Base-by-base conservation (phyloP, 495 filamentous ascomycete species). In the Xylaria sp. region DNA sequence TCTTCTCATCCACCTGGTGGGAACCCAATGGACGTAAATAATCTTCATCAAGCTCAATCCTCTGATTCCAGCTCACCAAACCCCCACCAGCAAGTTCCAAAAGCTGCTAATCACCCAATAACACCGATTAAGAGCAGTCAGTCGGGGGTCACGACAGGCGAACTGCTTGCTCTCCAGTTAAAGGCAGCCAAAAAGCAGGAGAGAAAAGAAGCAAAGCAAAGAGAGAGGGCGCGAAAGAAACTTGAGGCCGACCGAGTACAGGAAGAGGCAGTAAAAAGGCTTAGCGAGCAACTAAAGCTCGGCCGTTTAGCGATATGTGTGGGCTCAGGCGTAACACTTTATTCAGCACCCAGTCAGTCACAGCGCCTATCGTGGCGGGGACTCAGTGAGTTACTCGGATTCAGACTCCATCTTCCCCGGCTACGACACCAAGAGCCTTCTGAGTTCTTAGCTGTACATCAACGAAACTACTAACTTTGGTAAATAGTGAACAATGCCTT, bases 281-380 rank as follows among this genome's bases (percentile, higher is more conserved):
- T 64, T 2, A 2, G 41, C 19, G 26, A 64, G 26, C 43, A 64
- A 15, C 41, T 64, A 21, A 50, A 64, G 24, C 26, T 31, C 2
- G 43, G 43, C 24, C 61, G 43, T 15, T 11, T 64, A 9, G 61
- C 61, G 14, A 64, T 64, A 46, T 64, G 61, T 19, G 61, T 64
- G n/a, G 61, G 61, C 24, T 35, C 61, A 11, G 61, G 43, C 8
- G 61, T 64, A 6, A 64, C 61, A 0, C 41, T 50, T 50, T 64
- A 48, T 26, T 64, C 61, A 5, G 61, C 61, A 17, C 29, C 61
- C 17, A 64, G 26, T 4, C 61, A 64, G 17, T 11, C 61, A 3
- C 26, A 46, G 41, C 61, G 43, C 6, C 61, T 64, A 26, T 64
- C 61, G 26, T 64, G 61, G 61, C 29, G 24, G 43, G 61, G 61